phyloP scores from a whole-genome alignment of 768 basidiomycete genomes.

The Cystobasidium tubakii region DNA sequence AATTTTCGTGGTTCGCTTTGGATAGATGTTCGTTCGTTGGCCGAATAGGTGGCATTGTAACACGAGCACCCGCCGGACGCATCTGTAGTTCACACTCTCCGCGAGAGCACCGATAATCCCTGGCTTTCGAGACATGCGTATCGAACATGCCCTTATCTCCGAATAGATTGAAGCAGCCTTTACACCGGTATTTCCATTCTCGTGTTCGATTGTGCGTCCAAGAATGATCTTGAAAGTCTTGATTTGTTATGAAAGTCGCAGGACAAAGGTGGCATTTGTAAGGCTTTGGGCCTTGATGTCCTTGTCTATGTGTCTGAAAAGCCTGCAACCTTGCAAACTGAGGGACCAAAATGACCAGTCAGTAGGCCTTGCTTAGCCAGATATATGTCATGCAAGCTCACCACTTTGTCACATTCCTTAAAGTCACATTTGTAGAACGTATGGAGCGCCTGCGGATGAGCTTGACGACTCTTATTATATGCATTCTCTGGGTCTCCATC shows the following conservation, averaged over 20 bases:
- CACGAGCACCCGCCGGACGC: constrained; percentile 10
- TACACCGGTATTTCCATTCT: constrained; percentile 28
- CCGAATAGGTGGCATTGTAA: background rate
- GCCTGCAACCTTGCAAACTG: constrained; percentile 5
- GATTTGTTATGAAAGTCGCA: background rate
- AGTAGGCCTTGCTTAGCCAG: background rate
- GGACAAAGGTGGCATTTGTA: constrained; percentile 20
- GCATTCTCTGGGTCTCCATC: constrained; percentile 30
- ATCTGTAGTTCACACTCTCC: constrained; percentile 20
- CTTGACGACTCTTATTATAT: constrained; percentile 4
- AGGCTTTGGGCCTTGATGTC: background rate
- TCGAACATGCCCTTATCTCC: constrained; percentile 19
- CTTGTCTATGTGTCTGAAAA: constrained; percentile 4
- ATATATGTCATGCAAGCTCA: background rate
- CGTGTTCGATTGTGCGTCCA: constrained; percentile 23
- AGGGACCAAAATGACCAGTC: too few species aligned
- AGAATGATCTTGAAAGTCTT: constrained; percentile 11
- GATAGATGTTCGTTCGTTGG: background rate
- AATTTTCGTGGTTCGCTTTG: background rate
- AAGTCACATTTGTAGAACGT: constrained; percentile 12
- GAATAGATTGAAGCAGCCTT: constrained; percentile 33
- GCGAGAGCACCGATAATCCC: background rate
- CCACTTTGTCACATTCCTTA: constrained; percentile 20
- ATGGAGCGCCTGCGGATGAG: constrained; percentile 23
- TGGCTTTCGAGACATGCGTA: background rate